phyloP scores from a whole-genome alignment of 148 eudicot species.

The Simmondsia chinensis region DNA sequence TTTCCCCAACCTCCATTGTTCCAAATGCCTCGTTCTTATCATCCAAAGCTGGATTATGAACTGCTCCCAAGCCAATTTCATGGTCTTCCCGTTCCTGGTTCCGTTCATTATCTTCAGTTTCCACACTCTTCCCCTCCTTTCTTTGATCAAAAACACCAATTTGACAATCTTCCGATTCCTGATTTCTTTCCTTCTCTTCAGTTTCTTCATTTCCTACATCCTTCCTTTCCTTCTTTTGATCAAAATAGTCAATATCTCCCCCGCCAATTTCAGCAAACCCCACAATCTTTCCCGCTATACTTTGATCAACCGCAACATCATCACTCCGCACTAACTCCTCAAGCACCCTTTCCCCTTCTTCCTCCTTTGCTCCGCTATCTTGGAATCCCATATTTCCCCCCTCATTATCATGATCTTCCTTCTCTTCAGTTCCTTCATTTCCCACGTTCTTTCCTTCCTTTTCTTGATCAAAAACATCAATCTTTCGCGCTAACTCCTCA shows the following conservation, averaged over 20 bases:
- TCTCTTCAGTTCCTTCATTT: neutral
- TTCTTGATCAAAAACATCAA: neutral
- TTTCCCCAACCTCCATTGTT: neutral
- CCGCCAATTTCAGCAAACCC: neutral
- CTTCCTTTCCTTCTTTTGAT: neutral
- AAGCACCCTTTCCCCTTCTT: too few relatives aligned
- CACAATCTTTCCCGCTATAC: neutral
- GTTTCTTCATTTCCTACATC: slow-evolving; percentile 5
- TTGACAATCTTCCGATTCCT: slow-evolving; percentile 1
- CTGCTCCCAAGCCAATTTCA: neutral
- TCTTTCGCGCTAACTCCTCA: neutral
- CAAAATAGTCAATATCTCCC: neutral
- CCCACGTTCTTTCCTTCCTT: neutral
- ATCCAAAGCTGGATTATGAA: neutral
- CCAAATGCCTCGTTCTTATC: neutral
- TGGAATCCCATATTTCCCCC: too few relatives aligned
- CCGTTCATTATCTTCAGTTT: neutral
- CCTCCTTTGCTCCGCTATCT: too few relatives aligned
- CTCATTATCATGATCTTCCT: neutral
- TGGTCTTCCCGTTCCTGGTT: neutral
- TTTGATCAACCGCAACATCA: slow-evolving; percentile 5
- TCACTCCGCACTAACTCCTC: slow-evolving; percentile 1
- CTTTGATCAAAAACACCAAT: slow-evolving; percentile 3
- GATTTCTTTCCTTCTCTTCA: neutral
- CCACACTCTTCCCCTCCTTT: neutral